These are phyloP conservation scores for Exobasidium cylindrosporum DNA, from an alignment of 1,284 basidiomycete species.

Conservation along the genomic window DNA sequence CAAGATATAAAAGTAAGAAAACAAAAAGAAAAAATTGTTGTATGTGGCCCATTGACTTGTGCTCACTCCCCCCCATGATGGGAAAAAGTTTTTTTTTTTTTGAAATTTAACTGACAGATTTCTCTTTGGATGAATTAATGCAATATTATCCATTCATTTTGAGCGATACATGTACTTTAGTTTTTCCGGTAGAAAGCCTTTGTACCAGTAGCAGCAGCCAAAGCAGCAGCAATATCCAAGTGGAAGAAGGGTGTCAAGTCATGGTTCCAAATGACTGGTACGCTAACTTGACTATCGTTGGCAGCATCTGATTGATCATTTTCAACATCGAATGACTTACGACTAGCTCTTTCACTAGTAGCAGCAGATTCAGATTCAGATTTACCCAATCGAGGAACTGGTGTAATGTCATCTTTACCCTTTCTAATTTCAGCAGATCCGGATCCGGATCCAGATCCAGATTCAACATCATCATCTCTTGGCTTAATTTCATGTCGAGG, in stretches of 20 bases:
- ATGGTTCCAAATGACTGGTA: slow-evolving; percentile 55
- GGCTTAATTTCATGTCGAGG: neutral
- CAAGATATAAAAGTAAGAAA: no score
- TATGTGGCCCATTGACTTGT: no score
- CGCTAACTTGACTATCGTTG: slow-evolving; percentile 23
- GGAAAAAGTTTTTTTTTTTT: no score
- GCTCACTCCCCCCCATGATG: no score
- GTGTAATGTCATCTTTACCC: neutral
- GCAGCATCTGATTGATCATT: slow-evolving; percentile 1
- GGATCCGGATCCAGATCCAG: neutral
- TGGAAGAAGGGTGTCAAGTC: slow-evolving; percentile 77
- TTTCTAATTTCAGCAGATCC: neutral
- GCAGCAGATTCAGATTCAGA: neutral
- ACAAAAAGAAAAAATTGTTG: no score
- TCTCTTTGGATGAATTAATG: no score
- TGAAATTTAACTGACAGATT: no score
- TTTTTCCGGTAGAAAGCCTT: neutral
- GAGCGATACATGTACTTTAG: no score
- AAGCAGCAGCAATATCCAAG: slow-evolving; percentile 71
- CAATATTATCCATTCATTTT: no score
- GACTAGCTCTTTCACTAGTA: neutral
- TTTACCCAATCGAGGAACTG: neutral
- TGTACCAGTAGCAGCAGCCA: slow-evolving; percentile 62
- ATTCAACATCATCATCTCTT: neutral
- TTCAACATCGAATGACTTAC: neutral